phyloP scores from a whole-genome alignment of 1,284 basidiomycete genomes.

The Sporisorium sorghi region DNA sequence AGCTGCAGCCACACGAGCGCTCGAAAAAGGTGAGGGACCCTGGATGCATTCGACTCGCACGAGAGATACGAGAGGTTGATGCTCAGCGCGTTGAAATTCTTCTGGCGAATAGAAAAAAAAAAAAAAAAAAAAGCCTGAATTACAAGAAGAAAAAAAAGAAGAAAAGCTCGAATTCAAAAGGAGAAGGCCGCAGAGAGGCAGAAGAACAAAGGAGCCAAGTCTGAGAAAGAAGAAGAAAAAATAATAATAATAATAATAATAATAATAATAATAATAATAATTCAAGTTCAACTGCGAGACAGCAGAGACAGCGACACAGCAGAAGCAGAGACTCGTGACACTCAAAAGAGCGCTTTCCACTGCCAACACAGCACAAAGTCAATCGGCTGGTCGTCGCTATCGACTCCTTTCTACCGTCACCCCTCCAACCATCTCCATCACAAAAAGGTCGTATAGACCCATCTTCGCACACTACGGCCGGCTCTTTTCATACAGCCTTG shows the following conservation, averaged over 20 bases:
- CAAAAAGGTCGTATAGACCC: slow-evolving; percentile 51
- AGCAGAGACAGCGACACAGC: not conserved
- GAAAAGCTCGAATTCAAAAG: slow-evolving; percentile 8
- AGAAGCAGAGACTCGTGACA: not conserved
- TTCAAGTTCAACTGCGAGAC: not conserved
- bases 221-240: slow-evolving; percentile 5
- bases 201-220: not conserved
- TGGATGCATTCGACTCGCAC: slow-evolving; percentile 13
- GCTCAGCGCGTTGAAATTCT: slow-evolving; percentile 19
- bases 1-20: not conserved
- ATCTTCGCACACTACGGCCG: slow-evolving; percentile 13
- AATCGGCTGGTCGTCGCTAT: not conserved
- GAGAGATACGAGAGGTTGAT: too few species aligned
- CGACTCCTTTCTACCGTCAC: not conserved
- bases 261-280: too few species aligned
- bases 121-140: slow-evolving; percentile 8
- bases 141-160: slow-evolving; percentile 6
- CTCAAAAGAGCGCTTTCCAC: not conserved
- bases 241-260: too few species aligned
- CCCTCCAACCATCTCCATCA: not conserved
- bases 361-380: not conserved
- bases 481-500: slow-evolving; percentile 19
- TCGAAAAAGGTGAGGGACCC: slow-evolving; percentile 12
- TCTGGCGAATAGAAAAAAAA: slow-evolving; percentile 14
- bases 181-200: not conserved